phyloP scores from a whole-genome alignment of 805 yeast genomes.

The Ogataea haglerorum region DNA sequence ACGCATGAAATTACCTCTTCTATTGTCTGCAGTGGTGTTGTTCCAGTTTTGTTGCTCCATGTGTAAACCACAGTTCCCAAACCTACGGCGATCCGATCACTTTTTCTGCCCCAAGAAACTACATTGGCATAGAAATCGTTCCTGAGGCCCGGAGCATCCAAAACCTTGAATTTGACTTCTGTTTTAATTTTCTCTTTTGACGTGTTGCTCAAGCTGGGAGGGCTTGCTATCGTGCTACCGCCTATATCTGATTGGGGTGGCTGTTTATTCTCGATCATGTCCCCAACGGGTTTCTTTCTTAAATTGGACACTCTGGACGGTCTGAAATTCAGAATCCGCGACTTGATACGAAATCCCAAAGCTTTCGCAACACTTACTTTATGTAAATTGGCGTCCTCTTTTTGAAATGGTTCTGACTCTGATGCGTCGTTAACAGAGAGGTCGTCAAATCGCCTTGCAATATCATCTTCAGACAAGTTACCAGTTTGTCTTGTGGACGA shows the following conservation, averaged over 20 bases:
- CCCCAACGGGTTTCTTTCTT: slow-evolving; percentile 8
- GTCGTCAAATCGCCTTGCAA: slow-evolving; percentile 11
- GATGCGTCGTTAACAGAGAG: slow-evolving; percentile 8
- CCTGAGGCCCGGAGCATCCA: slow-evolving; percentile 67
- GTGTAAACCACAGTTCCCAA: slow-evolving; percentile 53
- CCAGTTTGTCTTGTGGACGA: slow-evolving; percentile 10
- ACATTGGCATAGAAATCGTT: slow-evolving; percentile 78
- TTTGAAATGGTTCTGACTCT: slow-evolving; percentile 1
- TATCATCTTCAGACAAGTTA: slow-evolving; percentile 9
- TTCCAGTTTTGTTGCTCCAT: slow-evolving; percentile 57
- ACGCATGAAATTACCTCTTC: slow-evolving; percentile 53
- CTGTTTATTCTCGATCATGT: slow-evolving; percentile 12
- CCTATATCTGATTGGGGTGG: slow-evolving; percentile 12
- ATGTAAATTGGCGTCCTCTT: slow-evolving; percentile 23
- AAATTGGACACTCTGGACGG: slow-evolving; percentile 19
- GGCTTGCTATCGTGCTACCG: slow-evolving; percentile 10
- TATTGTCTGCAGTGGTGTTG: slow-evolving; percentile 40
- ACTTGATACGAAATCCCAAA: slow-evolving; percentile 39
- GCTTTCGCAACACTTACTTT: slow-evolving; percentile 47
- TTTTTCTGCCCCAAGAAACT: slow-evolving; percentile 62
- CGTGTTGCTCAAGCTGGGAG: slow-evolving; percentile 9
- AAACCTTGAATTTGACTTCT: slow-evolving; percentile 45
- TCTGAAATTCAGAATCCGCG: slow-evolving; percentile 40
- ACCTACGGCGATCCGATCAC: slow-evolving; percentile 62
- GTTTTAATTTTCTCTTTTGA: slow-evolving; percentile 31